Percentiles rank a stretch among this genome's conserved stretches.
These are phyloP conservation scores for Abelmoschus esculentus DNA, from an alignment of 345 rosid species.

Conservation along the genomic window DNA sequence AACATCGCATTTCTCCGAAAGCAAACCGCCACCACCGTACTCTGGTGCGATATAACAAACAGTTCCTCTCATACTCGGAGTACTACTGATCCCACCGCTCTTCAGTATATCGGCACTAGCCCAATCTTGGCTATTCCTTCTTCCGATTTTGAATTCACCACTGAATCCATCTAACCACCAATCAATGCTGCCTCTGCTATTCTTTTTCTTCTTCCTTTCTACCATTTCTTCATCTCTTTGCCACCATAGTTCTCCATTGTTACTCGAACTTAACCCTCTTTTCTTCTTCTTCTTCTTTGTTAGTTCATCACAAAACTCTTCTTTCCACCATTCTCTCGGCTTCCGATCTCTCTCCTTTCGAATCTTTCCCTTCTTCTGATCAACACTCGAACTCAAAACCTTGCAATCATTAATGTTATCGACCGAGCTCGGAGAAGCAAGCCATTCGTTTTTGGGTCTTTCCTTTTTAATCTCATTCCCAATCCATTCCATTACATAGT, in stretches of 20 bases:
- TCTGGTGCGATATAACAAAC: slow-evolving; percentile 83
- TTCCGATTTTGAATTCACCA: slow-evolving; percentile 41
- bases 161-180: slow-evolving; percentile 73
- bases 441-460: neutral
- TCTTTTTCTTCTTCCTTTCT: slow-evolving; percentile 39
- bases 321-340: slow-evolving; percentile 87
- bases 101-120: slow-evolving; percentile 53
- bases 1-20: slow-evolving; percentile 68
- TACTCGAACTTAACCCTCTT: slow-evolving; percentile 28
- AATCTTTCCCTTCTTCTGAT: slow-evolving; percentile 15
- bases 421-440: neutral
- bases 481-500: neutral
- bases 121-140: slow-evolving; percentile 60
- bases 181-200: slow-evolving; percentile 50
- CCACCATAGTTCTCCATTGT: slow-evolving; percentile 52
- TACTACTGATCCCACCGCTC: slow-evolving; percentile 74
- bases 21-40: slow-evolving; percentile 57
- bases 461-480: neutral
- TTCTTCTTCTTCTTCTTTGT: slow-evolving; percentile 31
- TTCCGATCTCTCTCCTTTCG: slow-evolving; percentile 43
- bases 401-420: neutral
- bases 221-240: slow-evolving; percentile 43
- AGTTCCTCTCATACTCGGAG: slow-evolving; percentile 83
- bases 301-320: slow-evolving; percentile 65
- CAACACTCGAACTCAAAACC: neutral